Conservation (phyloP, 2,329 filamentous ascomycete species). For the Calonectria crousiana region DNA sequence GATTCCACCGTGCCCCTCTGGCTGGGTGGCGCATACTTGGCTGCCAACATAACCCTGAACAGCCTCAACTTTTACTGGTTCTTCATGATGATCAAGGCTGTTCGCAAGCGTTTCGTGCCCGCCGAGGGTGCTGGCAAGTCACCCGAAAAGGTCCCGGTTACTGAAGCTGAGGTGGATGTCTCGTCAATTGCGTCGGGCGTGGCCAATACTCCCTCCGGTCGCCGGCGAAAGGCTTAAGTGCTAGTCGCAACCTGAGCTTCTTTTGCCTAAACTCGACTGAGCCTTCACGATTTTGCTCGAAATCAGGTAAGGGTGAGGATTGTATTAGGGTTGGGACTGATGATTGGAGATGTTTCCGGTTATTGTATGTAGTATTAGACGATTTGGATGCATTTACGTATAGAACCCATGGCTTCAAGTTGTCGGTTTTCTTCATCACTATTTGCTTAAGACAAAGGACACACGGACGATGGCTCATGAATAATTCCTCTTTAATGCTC, state of each 20-base stretch:
- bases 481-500: not conserved
- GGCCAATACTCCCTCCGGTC: conserved; percentile 32
- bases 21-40: conserved; percentile 76
- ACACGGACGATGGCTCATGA: not conserved
- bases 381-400: conserved; percentile 3
- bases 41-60: conserved; percentile 79
- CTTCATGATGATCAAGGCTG: conserved; percentile 84
- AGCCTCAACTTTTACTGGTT: conserved; percentile 89
- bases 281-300: not conserved
- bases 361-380: not conserved
- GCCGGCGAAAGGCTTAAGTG: conserved; percentile 47
- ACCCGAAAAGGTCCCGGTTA: conserved; percentile 34
- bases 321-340: not conserved
- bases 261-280: not conserved
- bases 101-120: conserved; percentile 80
- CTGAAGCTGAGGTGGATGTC: conserved; percentile 46
- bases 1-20: conserved; percentile 72
- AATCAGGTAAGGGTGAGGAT: not conserved
- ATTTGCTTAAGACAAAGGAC: not conserved
- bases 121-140: conserved; percentile 47
- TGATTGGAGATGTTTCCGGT: not conserved
- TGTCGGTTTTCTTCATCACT: not conserved
- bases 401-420: not conserved
- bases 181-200: conserved; percentile 47
- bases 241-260: not conserved